Percentiles rank a stretch among this genome's conserved stretches.
These are phyloP conservation scores for Amanita pseudoporphyria DNA, from an alignment of 768 basidiomycete genomes.

Conservation along the genomic window DNA sequence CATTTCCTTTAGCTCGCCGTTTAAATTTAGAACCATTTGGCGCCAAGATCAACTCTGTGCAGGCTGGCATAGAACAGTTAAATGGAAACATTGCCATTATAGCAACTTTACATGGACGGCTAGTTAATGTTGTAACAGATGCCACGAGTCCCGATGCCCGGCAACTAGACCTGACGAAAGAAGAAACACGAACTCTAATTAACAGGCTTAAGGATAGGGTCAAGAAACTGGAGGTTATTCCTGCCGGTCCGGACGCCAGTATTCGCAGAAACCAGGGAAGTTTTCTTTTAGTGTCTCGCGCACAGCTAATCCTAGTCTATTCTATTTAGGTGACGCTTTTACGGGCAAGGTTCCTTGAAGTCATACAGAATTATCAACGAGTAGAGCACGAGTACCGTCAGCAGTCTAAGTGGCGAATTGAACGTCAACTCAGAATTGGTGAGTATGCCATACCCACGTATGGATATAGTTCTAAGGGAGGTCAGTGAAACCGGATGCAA, in stretches of 20 bases:
- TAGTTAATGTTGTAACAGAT: conserved; percentile 27
- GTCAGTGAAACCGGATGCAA: conserved; percentile 82
- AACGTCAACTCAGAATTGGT: conserved; percentile 76
- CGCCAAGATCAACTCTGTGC: conserved; percentile 29
- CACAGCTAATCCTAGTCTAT: background rate
- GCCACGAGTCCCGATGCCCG: conserved; percentile 17
- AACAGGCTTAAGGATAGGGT: conserved; percentile 51
- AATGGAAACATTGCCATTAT: conserved; percentile 29
- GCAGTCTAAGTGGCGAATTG: conserved; percentile 56
- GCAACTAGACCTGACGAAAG: conserved; percentile 47
- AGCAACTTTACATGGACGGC: conserved; percentile 26
- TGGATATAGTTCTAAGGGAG: background rate
- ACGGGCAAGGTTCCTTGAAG: conserved; percentile 64
- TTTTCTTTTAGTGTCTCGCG: background rate
- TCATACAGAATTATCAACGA: conserved; percentile 67
- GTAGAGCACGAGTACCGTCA: conserved; percentile 64
- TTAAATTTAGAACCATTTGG: conserved; percentile 1
- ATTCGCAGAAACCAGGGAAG: conserved; percentile 30
- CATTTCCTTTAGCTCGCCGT: background rate
- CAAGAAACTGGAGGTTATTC: conserved; percentile 35
- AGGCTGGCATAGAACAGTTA: conserved; percentile 29
- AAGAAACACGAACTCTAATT: conserved; percentile 50
- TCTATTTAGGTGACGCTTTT: conserved; percentile 42
- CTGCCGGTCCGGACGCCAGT: conserved; percentile 21
- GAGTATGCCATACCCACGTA: conserved; percentile 8